phyloP scores from a whole-genome alignment of 305 asterid genomes.

The Fraxinus albicans region DNA sequence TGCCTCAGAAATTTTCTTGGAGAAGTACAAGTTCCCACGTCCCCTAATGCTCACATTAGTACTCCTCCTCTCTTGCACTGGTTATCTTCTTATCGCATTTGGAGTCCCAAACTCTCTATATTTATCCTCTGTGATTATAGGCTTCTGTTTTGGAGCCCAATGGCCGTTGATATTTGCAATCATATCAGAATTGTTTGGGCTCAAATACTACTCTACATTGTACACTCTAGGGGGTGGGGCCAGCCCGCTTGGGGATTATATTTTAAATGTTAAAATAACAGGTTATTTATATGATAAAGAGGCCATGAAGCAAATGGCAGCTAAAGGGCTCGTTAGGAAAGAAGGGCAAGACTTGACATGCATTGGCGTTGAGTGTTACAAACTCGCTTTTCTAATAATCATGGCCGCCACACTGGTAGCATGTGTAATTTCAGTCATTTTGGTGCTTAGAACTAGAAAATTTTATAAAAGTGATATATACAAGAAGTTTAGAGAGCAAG shows the following conservation, averaged over 20 bases:
- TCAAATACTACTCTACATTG: constrained; percentile 61
- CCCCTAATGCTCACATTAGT: constrained; percentile 49
- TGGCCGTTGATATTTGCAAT: constrained; percentile 68
- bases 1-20: constrained; percentile 42
- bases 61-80: constrained; percentile 48
- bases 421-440: constrained; percentile 34
- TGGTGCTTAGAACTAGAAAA: constrained; percentile 51
- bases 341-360: constrained; percentile 50
- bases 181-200: constrained; percentile 62
- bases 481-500: constrained; percentile 49
- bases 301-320: constrained; percentile 47
- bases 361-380: constrained; percentile 55
- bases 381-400: constrained; percentile 47
- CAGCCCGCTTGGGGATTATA: constrained; percentile 59
- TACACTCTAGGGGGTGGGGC: constrained; percentile 60
- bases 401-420: constrained; percentile 45
- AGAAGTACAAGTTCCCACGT: constrained; percentile 51
- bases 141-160: constrained; percentile 67
- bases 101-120: constrained; percentile 51
- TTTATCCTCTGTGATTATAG: constrained; percentile 45
- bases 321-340: constrained; percentile 31
- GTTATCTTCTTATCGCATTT: constrained; percentile 55
- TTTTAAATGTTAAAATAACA: constrained; percentile 53
- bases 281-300: constrained; percentile 55
- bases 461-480: constrained; percentile 57